Conservation (phyloP, 1,284 basidiomycete species). For the Sphagnurus paluster region DNA sequence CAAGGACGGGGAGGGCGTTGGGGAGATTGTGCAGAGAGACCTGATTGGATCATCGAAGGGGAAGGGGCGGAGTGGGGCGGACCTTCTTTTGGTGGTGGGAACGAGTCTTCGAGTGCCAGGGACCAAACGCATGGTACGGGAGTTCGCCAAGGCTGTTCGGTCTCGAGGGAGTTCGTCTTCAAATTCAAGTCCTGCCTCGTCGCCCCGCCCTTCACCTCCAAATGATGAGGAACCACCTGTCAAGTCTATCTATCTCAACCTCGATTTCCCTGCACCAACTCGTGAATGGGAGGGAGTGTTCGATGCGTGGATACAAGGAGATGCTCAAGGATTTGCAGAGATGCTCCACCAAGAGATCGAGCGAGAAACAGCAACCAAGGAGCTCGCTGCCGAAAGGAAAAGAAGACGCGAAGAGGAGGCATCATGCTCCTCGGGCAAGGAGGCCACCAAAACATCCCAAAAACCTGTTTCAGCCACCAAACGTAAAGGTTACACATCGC, state of each 20-base stretch:
- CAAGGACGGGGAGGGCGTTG: conserved; percentile 86
- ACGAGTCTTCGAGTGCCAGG: conserved; percentile 90
- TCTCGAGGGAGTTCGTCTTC: conserved; percentile 38
- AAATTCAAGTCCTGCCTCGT: conserved; percentile 39
- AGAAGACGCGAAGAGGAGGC: conserved; percentile 46
- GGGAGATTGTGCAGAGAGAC: conserved; percentile 75
- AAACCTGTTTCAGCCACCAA: conserved; percentile 10
- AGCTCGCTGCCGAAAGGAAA: conserved; percentile 51
- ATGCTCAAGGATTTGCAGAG: conserved; percentile 79
- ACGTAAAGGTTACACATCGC: conserved; percentile 15
- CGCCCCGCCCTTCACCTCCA: conserved; percentile 38
- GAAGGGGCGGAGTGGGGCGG: conserved; percentile 69
- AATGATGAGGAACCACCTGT: conserved; percentile 53
- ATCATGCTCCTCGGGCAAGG: conserved; percentile 13
- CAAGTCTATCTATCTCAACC: conserved; percentile 82
- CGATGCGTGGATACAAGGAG: conserved; percentile 89
- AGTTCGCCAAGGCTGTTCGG: conserved; percentile 83
- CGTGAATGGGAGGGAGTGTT: conserved; percentile 91
- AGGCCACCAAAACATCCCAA: neutral
- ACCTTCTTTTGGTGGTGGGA: conserved; percentile 88
- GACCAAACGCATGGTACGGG: conserved; percentile 90
- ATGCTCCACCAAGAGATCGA: conserved; percentile 57
- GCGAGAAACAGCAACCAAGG: conserved; percentile 50
- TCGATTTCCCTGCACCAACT: conserved; percentile 86
- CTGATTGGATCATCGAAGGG: conserved; percentile 67